Evolutionary conservation across 139 green algal species (phyloP).

Genomic region (Picochlorum sp.): DNA sequence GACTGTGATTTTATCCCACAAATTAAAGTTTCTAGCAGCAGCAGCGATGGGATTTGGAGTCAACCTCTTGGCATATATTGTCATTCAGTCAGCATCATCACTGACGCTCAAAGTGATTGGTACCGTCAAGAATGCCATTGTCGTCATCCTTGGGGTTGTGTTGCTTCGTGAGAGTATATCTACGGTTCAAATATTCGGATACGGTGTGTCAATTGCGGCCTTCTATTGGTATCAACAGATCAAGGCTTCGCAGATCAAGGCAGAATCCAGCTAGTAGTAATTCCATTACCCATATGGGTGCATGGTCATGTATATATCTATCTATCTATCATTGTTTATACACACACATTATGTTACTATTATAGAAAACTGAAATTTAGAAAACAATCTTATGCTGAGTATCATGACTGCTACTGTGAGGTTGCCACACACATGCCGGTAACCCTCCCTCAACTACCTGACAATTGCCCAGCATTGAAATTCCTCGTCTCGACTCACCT

Average conservation of each 20-base stretch:
- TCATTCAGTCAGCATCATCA: conserved; percentile 68
- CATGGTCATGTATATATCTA: neutral
- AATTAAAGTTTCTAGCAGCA: conserved; percentile 44
- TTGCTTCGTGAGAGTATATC: conserved; percentile 65
- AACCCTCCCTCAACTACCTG: neutral
- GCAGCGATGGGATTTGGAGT: conserved; percentile 78
- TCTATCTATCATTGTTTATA: neutral
- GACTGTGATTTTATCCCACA: conserved; percentile 21
- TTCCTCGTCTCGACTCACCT: too few species aligned
- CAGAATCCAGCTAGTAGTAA: neutral
- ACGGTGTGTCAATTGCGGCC: conserved; percentile 43
- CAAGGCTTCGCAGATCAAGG: conserved; percentile 48
- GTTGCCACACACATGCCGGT: neutral
- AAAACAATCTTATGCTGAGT: neutral
- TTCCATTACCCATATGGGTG: neutral
- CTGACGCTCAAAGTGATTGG: conserved; percentile 79
- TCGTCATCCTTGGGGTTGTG: conserved; percentile 64
- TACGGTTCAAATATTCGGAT: conserved; percentile 48
- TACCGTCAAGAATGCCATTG: conserved; percentile 76
- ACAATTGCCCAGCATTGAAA: neutral
- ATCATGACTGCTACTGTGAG: neutral
- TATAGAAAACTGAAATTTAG: conserved; percentile 1
- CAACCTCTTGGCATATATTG: conserved; percentile 73
- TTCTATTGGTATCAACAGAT: conserved; percentile 69
- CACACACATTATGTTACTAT: neutral